Evolutionary conservation across 140 eudicot genomes (phyloP).

Genomic region (Stevia rebaudiana): DNA sequence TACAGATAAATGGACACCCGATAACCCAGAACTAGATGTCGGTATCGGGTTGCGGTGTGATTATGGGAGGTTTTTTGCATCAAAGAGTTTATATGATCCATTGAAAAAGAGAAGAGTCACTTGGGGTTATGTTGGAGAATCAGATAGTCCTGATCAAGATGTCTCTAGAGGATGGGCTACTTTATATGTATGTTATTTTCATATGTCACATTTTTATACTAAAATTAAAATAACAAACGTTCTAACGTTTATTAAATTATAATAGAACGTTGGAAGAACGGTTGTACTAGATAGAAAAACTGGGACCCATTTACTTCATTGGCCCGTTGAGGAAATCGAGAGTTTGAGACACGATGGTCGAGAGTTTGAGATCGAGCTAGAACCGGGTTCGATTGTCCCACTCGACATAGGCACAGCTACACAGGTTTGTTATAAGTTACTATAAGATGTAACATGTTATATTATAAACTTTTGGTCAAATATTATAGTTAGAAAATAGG

Average conservation of each 20-base stretch:
- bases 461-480: not conserved
- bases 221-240: not conserved
- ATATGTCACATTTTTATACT: not conserved
- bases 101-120: constrained; percentile 43
- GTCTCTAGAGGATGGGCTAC: constrained; percentile 52
- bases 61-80: constrained; percentile 48
- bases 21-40: constrained; percentile 50
- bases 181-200: constrained; percentile 34
- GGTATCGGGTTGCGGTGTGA: constrained; percentile 48
- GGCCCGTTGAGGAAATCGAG: constrained; percentile 62
- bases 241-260: not conserved
- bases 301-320: constrained; percentile 47
- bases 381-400: constrained; percentile 38
- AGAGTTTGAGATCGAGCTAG: constrained; percentile 27
- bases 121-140: constrained; percentile 46
- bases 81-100: constrained; percentile 46
- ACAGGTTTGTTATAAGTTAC: constrained; percentile 26
- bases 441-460: not conserved
- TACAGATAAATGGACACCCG: constrained; percentile 46
- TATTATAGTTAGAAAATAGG: not conserved
- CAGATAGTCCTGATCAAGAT: constrained; percentile 32
- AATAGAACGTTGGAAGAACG: constrained; percentile 44
- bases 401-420: constrained; percentile 37
- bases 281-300: constrained; percentile 43
- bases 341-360: constrained; percentile 31